A percentile compares a stretch with the other conserved stretches of the same genome.
These are phyloP conservation scores for Claviceps pusilla DNA, from an alignment of 2,329 filamentous ascomycete species.

Conservation along the genomic window DNA sequence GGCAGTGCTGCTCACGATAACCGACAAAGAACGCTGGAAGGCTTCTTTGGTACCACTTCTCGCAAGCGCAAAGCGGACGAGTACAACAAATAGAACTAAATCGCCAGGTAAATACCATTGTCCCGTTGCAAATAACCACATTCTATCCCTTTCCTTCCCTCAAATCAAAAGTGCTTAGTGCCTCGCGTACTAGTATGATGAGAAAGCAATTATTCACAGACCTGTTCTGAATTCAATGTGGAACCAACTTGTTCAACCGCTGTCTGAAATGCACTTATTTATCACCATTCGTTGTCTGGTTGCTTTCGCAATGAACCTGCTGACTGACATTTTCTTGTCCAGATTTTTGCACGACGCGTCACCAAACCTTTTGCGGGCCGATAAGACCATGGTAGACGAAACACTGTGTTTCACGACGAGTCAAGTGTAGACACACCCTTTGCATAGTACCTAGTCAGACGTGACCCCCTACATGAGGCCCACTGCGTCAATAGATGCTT, in stretches of 20 bases:
- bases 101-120: constrained; percentile 23
- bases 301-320: not conserved
- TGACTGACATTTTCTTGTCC: constrained; percentile 1
- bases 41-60: constrained; percentile 49
- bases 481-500: too few relatives aligned
- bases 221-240: constrained; percentile 67
- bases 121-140: too few relatives aligned
- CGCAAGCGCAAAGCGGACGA: constrained; percentile 3
- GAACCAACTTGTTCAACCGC: constrained; percentile 65
- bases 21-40: constrained; percentile 59
- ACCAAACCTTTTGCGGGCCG: too few relatives aligned
- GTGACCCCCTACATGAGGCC: too few relatives aligned
- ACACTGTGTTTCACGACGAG: not conserved
- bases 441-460: not conserved
- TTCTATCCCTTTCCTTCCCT: too few relatives aligned
- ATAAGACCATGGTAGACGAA: not conserved
- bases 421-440: not conserved
- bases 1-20: constrained; percentile 64
- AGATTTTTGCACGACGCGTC: not conserved
- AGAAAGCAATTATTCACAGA: constrained; percentile 60
- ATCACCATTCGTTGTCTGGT: not conserved
- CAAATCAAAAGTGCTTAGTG: not conserved
- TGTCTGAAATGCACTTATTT: constrained; percentile 43
- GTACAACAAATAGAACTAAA: not conserved
- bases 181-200: constrained; percentile 38